These are phyloP conservation scores for Colletotrichum camelliae DNA, from an alignment of 2,329 filamentous ascomycete species.

Conservation along the genomic window DNA sequence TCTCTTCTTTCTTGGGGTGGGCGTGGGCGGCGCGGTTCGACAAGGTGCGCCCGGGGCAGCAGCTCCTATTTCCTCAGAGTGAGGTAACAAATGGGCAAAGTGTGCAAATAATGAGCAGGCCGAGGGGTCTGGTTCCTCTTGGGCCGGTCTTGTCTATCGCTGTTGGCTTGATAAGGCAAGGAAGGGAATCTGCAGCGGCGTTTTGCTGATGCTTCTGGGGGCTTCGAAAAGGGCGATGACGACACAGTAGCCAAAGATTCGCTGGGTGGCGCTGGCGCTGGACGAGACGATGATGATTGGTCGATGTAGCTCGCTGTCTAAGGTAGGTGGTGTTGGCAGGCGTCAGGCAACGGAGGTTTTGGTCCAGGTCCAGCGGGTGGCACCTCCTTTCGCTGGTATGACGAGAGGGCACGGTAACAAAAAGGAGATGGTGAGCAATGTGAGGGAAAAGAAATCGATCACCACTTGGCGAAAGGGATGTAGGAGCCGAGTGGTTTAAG, in stretches of 20 bases:
- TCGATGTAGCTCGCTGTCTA: not conserved
- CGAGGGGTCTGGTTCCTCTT: not conserved
- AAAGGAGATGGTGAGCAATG: not conserved
- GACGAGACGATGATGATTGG: not conserved
- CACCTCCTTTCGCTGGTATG: not conserved
- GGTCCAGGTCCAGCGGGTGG: not conserved
- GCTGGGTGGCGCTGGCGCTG: not conserved
- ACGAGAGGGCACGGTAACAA: not conserved
- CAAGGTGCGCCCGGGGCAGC: not conserved
- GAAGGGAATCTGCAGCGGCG: not conserved
- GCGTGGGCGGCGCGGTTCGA: not conserved
- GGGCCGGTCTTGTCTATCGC: not conserved
- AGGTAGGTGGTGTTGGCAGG: not conserved
- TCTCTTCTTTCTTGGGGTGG: not conserved
- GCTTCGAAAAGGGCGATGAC: constrained; percentile 17
- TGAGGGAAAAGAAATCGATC: not conserved
- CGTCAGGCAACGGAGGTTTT: not conserved
- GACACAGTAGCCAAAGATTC: constrained; percentile 13
- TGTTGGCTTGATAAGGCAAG: not conserved
- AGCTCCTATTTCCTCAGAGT: not conserved
- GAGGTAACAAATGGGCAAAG: constrained; percentile 3
- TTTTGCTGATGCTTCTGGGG: constrained; percentile 5
- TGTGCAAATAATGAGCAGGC: not conserved
- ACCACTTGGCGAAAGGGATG: not conserved
- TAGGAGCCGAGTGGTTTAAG: not conserved